A percentile compares a stretch with the other conserved stretches of the same genome.
phyloP scores from a whole-genome alignment of 441 rosid genomes.

The Populus hybrid region DNA sequence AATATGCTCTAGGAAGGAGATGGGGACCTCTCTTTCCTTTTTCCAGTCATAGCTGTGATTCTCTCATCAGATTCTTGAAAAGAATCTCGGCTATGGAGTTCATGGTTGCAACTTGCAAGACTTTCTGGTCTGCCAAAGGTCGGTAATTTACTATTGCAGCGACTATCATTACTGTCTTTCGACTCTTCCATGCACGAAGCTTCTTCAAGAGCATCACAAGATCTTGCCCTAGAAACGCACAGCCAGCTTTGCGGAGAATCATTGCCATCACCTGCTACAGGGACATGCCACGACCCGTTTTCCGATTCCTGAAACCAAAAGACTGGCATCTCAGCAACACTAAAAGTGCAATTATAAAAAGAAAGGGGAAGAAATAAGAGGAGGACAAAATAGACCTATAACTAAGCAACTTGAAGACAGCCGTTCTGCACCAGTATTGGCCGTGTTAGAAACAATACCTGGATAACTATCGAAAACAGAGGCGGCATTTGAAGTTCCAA shows the following conservation, averaged over 20 bases:
- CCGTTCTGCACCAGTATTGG: neutral
- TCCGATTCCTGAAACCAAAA: conserved; percentile 63
- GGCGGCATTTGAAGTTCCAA: conserved; percentile 68
- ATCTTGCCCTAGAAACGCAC: conserved; percentile 46
- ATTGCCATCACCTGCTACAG: conserved; percentile 27
- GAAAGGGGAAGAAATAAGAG: neutral
- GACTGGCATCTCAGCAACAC: neutral
- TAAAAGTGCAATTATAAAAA: neutral
- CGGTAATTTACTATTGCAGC: neutral
- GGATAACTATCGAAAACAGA: conserved; percentile 55
- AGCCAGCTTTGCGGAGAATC: conserved; percentile 52
- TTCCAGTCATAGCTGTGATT: conserved; percentile 1
- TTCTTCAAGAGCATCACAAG: conserved; percentile 18
- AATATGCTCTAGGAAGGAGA: conserved; percentile 7
- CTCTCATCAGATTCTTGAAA: conserved; percentile 9
- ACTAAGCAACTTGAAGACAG: neutral
- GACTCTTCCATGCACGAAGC: neutral
- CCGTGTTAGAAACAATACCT: conserved; percentile 35
- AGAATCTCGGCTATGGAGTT: conserved; percentile 6
- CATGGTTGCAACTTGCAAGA: neutral
- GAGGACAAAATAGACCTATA: neutral
- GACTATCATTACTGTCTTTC: neutral
- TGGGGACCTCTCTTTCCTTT: conserved; percentile 33
- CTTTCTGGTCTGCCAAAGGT: neutral
- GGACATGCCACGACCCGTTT: conserved; percentile 87